Evolutionary conservation across 2,329 filamentous ascomycete species (phyloP).

Genomic region (Fusarium sp.): DNA sequence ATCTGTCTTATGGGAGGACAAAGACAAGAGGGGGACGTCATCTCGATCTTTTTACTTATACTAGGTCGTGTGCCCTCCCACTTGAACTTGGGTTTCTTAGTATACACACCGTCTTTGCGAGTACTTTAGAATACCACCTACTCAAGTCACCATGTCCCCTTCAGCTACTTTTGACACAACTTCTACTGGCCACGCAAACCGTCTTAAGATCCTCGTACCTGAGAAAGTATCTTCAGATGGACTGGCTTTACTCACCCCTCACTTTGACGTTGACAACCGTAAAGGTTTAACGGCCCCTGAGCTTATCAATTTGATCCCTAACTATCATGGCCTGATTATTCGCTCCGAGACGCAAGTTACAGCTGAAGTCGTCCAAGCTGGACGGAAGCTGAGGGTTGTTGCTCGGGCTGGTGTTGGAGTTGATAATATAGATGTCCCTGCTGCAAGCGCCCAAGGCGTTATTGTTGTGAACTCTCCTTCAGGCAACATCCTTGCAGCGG

Average conservation of each 20-base stretch:
- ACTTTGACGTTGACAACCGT: slow-evolving; percentile 74
- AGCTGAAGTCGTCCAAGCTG: slow-evolving; percentile 69
- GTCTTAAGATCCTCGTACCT: slow-evolving; percentile 70
- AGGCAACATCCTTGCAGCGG: slow-evolving; percentile 82
- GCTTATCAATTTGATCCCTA: slow-evolving; percentile 70
- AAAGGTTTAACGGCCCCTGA: slow-evolving; percentile 69
- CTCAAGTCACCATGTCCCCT: slow-evolving; percentile 39
- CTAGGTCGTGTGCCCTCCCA: slow-evolving; percentile 7
- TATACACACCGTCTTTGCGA: slow-evolving; percentile 18
- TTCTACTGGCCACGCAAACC: slow-evolving; percentile 15
- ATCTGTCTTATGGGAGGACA: slow-evolving; percentile 23
- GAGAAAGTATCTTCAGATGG: slow-evolving; percentile 85
- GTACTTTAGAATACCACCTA: not conserved
- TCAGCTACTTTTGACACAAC: slow-evolving; percentile 38
- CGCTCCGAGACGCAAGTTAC: slow-evolving; percentile 85
- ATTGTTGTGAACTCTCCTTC: slow-evolving; percentile 82
- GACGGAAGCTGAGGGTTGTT: slow-evolving; percentile 76
- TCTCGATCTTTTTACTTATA: slow-evolving; percentile 29
- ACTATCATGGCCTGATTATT: slow-evolving; percentile 80
- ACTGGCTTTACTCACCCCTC: slow-evolving; percentile 70
- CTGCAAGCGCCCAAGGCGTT: slow-evolving; percentile 76
- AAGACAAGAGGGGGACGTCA: slow-evolving; percentile 27
- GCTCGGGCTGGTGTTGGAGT: slow-evolving; percentile 83
- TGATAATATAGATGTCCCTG: slow-evolving; percentile 80
- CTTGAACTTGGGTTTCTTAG: slow-evolving; percentile 2